Evolutionary conservation across 306 rosid genomes (phyloP).

Genomic region (Parietaria judaica): DNA sequence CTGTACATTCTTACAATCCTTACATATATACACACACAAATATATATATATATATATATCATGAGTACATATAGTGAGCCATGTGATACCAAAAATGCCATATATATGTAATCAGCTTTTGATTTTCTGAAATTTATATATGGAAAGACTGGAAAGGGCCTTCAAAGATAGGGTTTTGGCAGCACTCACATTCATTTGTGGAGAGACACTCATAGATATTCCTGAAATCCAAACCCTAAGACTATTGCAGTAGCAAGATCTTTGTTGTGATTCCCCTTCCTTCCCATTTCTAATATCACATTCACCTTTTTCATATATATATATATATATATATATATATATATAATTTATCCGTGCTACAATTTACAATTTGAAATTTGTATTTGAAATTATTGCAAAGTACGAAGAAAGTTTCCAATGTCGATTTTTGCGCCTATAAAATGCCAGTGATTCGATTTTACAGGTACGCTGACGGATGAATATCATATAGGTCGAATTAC

Average conservation of each 20-base stretch:
- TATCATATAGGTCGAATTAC: too few relatives aligned
- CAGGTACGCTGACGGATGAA: too few relatives aligned
- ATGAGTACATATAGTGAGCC: slow-evolving; percentile 13
- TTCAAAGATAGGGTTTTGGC: not conserved
- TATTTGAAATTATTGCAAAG: too few relatives aligned
- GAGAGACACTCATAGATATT: not conserved
- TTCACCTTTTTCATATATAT: not conserved
- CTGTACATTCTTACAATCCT: not conserved
- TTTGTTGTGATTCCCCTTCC: not conserved
- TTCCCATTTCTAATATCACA: not conserved
- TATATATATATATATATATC: not conserved
- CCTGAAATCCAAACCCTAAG: not conserved
- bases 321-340: not conserved
- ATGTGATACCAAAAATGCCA: slow-evolving; percentile 35
- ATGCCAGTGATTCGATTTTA: too few relatives aligned
- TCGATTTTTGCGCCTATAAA: too few relatives aligned
- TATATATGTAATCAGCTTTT: slow-evolving; percentile 14
- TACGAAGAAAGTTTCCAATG: too few relatives aligned
- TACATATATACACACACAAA: too few relatives aligned
- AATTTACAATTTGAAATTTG: too few relatives aligned
- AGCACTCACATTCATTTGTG: not conserved
- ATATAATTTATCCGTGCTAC: not conserved
- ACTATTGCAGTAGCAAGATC: not conserved
- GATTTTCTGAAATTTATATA: slow-evolving; percentile 5
- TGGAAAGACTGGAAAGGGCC: slow-evolving; percentile 13